These are phyloP conservation scores for Salpingoeca rosetta DNA, from an alignment of 78 protist species.

Conservation along the genomic window DNA sequence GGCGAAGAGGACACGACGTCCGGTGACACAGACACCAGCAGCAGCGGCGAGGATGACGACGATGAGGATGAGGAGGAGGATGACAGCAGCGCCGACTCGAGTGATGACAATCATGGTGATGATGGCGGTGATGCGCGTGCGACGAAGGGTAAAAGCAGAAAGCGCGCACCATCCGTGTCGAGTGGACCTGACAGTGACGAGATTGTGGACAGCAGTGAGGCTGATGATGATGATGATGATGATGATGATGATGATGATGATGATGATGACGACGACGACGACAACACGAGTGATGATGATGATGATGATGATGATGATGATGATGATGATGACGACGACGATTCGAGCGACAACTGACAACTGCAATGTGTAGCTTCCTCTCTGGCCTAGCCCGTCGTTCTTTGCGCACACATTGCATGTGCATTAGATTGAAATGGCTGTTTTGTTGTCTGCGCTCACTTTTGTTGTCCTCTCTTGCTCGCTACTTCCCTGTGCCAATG, in stretches of 20 bases:
- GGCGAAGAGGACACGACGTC: not conserved
- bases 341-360: not conserved
- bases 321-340: not conserved
- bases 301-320: not conserved
- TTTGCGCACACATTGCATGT: no score
- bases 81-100: no score
- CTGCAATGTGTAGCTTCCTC: not conserved
- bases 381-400: no score
- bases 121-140: not conserved
- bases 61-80: not conserved
- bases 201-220: not conserved
- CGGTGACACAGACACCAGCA: not conserved
- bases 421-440: no score
- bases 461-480: no score
- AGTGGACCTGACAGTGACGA: not conserved
- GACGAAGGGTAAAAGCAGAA: not conserved
- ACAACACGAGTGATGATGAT: not conserved
- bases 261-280: not conserved
- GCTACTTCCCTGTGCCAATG: no score
- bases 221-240: no score
- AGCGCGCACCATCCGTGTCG: not conserved
- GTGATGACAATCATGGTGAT: not conserved
- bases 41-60: not conserved
- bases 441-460: no score
- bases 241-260: not conserved